A percentile compares a stretch with the other conserved stretches of the same genome.
Evolutionary conservation across 306 rosid genomes (phyloP).

Genomic region (Quercus berberidifolia): DNA sequence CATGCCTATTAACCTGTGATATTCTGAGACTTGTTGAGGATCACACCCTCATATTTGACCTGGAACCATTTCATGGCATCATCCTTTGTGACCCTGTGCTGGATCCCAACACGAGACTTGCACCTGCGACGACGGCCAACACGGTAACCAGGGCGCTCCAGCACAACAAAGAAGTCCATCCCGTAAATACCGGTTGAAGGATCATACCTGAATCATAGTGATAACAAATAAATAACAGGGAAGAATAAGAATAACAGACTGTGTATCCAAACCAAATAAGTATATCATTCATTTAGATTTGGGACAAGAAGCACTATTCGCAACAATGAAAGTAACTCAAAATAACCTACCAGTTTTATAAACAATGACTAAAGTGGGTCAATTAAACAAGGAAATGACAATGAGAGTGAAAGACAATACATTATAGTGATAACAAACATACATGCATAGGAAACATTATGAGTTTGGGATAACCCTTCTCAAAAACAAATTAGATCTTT

Average conservation of each 20-base stretch:
- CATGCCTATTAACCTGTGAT: constrained; percentile 24
- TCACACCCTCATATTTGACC: constrained; percentile 85
- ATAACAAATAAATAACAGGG: neutral
- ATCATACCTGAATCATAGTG: constrained; percentile 52
- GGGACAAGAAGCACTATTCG: too few species aligned
- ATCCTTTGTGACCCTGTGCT: constrained; percentile 80
- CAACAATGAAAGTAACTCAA: neutral
- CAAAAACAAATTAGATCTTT: neutral
- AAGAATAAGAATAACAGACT: neutral
- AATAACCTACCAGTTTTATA: neutral
- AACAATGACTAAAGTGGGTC: too few species aligned
- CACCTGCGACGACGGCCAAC: constrained; percentile 83
- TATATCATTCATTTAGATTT: neutral
- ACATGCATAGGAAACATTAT: neutral
- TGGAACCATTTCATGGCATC: constrained; percentile 97
- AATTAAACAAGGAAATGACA: neutral
- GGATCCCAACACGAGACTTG: constrained; percentile 82
- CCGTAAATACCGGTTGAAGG: constrained; percentile 90
- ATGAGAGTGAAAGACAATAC: neutral
- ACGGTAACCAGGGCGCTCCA: constrained; percentile 85
- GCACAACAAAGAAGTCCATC: constrained; percentile 74
- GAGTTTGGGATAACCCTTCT: neutral
- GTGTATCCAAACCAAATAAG: neutral
- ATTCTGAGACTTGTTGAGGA: constrained; percentile 77
- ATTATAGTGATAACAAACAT: neutral